Evolutionary conservation across 805 yeast genomes (phyloP).

Genomic region (Lachancea dasiensis): DNA sequence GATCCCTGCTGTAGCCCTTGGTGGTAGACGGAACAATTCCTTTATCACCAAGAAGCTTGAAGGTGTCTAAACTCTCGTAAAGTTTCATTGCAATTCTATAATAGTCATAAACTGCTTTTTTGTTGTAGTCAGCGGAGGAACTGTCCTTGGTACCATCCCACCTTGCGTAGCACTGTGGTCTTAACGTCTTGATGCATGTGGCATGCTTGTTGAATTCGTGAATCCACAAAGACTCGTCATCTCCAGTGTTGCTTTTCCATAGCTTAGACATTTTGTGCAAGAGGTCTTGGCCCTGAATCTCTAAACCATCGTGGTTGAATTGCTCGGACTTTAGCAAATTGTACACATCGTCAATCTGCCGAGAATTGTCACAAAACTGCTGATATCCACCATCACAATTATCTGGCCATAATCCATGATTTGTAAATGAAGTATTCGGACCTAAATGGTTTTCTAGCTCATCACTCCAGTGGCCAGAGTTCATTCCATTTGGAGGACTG

Average conservation of each 20-base stretch:
- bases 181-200: conserved; percentile 79
- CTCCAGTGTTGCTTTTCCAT: conserved; percentile 73
- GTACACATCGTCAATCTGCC: conserved; percentile 48
- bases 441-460: conserved; percentile 41
- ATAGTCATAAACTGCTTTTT: conserved; percentile 58
- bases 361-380: conserved; percentile 65
- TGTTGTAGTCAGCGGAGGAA: conserved; percentile 12
- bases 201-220: conserved; percentile 95
- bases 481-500: conserved; percentile 42
- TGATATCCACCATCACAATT: conserved; percentile 76
- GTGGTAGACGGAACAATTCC: conserved; percentile 65
- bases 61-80: conserved; percentile 59
- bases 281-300: conserved; percentile 45
- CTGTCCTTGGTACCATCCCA: conserved; percentile 19
- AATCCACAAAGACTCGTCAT: conserved; percentile 69
- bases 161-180: conserved; percentile 59
- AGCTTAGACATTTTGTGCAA: conserved; percentile 47
- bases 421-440: conserved; percentile 63
- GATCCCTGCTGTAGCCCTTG: conserved; percentile 49
- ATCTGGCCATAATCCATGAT: conserved; percentile 90
- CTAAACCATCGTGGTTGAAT: conserved; percentile 17
- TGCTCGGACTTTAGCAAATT: conserved; percentile 36
- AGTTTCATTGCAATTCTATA: conserved; percentile 54
- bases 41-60: conserved; percentile 53
- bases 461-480: conserved; percentile 15